Percentiles rank a stretch among this genome's conserved stretches.
phyloP scores from a whole-genome alignment of 768 basidiomycete species.

The Tylopilus felleus region DNA sequence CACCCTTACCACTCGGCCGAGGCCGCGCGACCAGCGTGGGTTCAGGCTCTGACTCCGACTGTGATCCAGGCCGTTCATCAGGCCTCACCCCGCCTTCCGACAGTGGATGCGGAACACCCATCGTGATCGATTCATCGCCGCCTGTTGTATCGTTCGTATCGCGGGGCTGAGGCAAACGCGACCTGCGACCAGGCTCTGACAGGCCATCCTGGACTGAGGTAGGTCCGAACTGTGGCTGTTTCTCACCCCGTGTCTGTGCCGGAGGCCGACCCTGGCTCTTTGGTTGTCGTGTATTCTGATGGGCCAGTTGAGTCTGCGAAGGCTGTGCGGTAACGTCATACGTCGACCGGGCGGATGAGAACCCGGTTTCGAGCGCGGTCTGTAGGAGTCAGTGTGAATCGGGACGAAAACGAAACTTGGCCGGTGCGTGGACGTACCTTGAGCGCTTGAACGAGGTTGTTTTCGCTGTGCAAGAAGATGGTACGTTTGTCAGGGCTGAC shows the following conservation, averaged over 20 bases:
- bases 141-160: neutral
- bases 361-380: slow-evolving; percentile 64
- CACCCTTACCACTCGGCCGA: neutral
- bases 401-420: neutral
- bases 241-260: neutral
- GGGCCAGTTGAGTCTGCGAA: slow-evolving; percentile 17
- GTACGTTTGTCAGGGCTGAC: slow-evolving; percentile 97
- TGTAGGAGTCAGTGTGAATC: slow-evolving; percentile 25
- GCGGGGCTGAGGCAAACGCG: neutral
- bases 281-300: neutral
- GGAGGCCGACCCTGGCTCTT: neutral
- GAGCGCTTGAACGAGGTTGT: slow-evolving; percentile 69
- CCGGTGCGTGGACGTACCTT: slow-evolving; percentile 47
- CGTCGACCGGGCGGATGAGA: slow-evolving; percentile 69
- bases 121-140: slow-evolving; percentile 1
- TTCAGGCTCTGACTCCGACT: slow-evolving; percentile 13
- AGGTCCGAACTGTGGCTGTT: neutral
- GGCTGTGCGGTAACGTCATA: slow-evolving; percentile 47
- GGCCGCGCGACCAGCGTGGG: slow-evolving; percentile 17
- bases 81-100: neutral
- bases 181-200: neutral
- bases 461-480: slow-evolving; percentile 86
- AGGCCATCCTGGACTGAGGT: neutral
- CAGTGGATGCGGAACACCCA: slow-evolving; percentile 12
- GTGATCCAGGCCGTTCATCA: neutral